A percentile compares a stretch with the other conserved stretches of the same genome.
Conservation (phyloP, 1,284 basidiomycete species). For the Trichosporon sp. region DNA sequence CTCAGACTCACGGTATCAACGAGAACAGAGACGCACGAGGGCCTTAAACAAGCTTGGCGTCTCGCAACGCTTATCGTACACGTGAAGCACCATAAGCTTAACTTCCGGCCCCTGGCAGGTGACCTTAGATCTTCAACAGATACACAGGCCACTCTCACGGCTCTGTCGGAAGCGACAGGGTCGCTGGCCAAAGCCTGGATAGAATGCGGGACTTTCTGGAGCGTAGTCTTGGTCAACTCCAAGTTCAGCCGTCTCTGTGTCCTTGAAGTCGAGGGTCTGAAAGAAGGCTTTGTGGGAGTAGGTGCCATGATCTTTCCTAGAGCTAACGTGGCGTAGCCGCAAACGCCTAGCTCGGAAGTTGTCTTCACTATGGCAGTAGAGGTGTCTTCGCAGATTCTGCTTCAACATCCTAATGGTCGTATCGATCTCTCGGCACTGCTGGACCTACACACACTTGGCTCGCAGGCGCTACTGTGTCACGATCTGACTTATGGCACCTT, state of each 20-base stretch:
- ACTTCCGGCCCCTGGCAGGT: neutral
- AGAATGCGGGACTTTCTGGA: slow-evolving; percentile 2
- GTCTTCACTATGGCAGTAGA: neutral
- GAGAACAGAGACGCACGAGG: neutral
- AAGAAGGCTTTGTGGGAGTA: neutral
- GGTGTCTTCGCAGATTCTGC: neutral
- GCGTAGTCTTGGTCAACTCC: neutral
- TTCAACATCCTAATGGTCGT: neutral
- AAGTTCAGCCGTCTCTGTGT: slow-evolving; percentile 5
- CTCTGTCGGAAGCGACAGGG: neutral
- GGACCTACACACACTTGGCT: neutral
- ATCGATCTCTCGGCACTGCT: neutral
- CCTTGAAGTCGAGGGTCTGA: neutral
- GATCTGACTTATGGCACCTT: neutral
- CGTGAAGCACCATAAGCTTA: neutral
- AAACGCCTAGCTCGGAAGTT: neutral
- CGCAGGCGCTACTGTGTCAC: neutral
- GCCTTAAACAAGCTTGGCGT: neutral
- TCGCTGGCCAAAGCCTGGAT: slow-evolving; percentile 1
- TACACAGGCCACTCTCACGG: neutral
- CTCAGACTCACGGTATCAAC: neutral
- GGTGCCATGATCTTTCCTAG: neutral
- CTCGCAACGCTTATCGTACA: neutral
- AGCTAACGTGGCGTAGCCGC: neutral
- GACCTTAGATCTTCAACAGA: neutral